Conservation (phyloP, 345 rosid species). For the Eucalyptus rudis region DNA sequence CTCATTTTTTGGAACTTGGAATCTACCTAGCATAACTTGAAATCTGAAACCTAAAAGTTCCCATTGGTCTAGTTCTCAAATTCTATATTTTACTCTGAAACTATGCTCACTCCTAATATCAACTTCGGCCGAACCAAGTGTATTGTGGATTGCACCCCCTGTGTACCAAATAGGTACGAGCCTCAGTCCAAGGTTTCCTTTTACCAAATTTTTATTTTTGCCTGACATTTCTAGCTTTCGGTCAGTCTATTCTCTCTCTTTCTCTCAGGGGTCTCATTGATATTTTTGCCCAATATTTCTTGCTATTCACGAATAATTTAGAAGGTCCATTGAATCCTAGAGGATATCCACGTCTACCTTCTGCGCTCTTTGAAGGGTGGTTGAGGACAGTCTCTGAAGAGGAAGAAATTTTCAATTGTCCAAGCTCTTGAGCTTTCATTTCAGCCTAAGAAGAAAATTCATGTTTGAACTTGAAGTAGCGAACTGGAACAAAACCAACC, state of each 20-base stretch:
- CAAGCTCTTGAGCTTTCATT: background rate
- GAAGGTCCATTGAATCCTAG: background rate
- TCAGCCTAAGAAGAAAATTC: background rate
- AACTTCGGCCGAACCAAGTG: too few species aligned
- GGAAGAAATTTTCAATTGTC: background rate
- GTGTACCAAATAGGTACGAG: background rate
- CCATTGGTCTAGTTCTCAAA: rapidly evolving
- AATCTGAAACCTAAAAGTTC: too few species aligned
- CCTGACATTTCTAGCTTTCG: background rate
- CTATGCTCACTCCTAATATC: too few species aligned
- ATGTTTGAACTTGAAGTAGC: background rate
- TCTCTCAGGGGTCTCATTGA: background rate
- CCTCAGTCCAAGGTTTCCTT: background rate
- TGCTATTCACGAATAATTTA: background rate
- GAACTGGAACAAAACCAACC: background rate
- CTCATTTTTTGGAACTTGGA: too few species aligned
- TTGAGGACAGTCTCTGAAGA: background rate
- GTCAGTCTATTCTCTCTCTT: background rate
- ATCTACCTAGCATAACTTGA: too few species aligned
- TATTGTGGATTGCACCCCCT: background rate
- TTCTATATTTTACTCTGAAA: too few species aligned
- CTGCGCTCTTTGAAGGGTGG: background rate
- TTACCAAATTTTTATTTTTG: background rate
- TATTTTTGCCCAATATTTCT: background rate
- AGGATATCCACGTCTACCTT: background rate